Evolutionary conservation across 116 monocot genomes (phyloP).

Genomic region (Posidonia oceanica): DNA sequence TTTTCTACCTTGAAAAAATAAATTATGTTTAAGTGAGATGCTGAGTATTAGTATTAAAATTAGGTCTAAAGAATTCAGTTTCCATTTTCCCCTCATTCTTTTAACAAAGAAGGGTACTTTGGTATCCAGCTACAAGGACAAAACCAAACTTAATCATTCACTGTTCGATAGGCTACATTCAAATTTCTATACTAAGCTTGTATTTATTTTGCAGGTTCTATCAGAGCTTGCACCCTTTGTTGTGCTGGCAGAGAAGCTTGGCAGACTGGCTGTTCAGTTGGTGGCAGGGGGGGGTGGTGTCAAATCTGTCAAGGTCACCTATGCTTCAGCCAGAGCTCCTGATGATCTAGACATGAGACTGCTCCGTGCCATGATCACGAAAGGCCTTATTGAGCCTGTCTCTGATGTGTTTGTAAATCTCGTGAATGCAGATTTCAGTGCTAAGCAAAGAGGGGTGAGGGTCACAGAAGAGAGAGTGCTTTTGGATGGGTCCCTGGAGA

Average conservation of each 20-base stretch:
- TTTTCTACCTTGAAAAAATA: too few relatives aligned
- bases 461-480: slow-evolving; percentile 43
- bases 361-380: slow-evolving; percentile 54
- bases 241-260: slow-evolving; percentile 43
- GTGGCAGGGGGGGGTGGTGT: slow-evolving; percentile 49
- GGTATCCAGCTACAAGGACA: too few relatives aligned
- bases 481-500: slow-evolving; percentile 43
- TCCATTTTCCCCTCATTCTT: too few relatives aligned
- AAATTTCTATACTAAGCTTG: not conserved
- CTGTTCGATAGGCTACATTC: too few relatives aligned
- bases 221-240: slow-evolving; percentile 52
- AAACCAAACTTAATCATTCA: too few relatives aligned
- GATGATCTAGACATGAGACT: slow-evolving; percentile 59
- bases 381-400: slow-evolving; percentile 56
- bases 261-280: slow-evolving; percentile 49
- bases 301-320: slow-evolving; percentile 50
- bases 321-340: slow-evolving; percentile 38
- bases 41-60: too few relatives aligned
- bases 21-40: too few relatives aligned
- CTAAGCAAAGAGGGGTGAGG: slow-evolving; percentile 50
- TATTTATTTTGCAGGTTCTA: slow-evolving; percentile 23
- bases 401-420: slow-evolving; percentile 38
- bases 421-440: slow-evolving; percentile 56
- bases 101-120: too few relatives aligned
- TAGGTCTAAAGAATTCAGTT: too few relatives aligned